Evolutionary conservation across 768 basidiomycete genomes (phyloP), one percentile per base, ranked within the genome.

Genomic region (Boletus sensibilis): DNA sequence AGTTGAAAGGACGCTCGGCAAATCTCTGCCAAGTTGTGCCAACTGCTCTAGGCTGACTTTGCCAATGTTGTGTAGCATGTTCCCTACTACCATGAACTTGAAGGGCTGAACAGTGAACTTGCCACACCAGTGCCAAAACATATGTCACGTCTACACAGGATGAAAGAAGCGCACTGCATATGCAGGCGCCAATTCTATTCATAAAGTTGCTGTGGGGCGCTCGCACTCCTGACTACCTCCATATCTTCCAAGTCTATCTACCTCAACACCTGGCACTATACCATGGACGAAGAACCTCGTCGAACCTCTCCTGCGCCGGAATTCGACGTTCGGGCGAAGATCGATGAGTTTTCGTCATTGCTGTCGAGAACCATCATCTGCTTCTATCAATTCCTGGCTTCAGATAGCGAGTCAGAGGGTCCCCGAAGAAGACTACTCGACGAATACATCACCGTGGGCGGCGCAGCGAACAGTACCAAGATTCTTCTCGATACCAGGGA

Each of bases 391-490:
- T 68, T 69, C 56, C 25, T 67, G n/a, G 60, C 67, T 25, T 70
- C 67, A 21, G 68, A 67, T 25, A 51, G 48, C 25, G 59, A 65
- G 5, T 64, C 65, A 18, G 63, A 68, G 43, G 58, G 38, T 37
- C 60, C 57, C 35, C 63, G 68, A 34, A 58, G 63, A 49, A 50
- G 46, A 14, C 43, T 69, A 11, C 60, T 69, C 21, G 68, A 68
- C 20, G 67, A 69, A 39, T 62, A 70, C 57, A 66, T 68, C 54
- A 62, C 65, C 23, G 60, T 68, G 31, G 67, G 68, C 27, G 68
- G 67, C 16, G 53, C 63, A 11, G 63, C 65, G 11, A 70, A 60
- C 35, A 65, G 63, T 18, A 65, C 57, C 38, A 68, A 63, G 52
- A 56, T 65, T 21, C 63, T 65, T 41, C 62, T 68, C 23, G 65